Percentiles rank a stretch among this genome's conserved stretches.
phyloP scores from a whole-genome alignment of 257 asterid genomes.

The Coffea canephora region DNA sequence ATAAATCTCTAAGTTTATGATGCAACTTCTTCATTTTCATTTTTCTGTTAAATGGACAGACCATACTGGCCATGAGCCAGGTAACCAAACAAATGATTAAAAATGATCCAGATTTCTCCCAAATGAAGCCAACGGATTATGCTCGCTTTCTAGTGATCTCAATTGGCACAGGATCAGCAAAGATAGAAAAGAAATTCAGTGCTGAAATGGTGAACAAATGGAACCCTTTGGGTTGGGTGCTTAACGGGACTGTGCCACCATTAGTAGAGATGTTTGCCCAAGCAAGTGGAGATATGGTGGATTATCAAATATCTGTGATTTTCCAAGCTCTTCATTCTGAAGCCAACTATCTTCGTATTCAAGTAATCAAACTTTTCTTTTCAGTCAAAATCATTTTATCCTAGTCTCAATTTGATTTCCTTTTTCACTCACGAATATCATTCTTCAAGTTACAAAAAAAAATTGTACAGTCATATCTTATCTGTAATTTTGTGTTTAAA shows the following conservation, averaged over 20 bases:
- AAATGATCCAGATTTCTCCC: constrained; percentile 24
- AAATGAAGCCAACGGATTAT: constrained; percentile 28
- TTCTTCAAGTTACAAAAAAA: too few species aligned
- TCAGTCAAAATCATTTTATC: too few species aligned
- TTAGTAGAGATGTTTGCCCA: constrained; percentile 37
- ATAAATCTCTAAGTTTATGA: not conserved
- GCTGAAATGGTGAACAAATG: constrained; percentile 37
- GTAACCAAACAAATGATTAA: constrained; percentile 32
- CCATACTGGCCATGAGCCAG: constrained; percentile 40
- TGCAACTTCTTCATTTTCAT: not conserved
- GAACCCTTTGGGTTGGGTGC: constrained; percentile 38
- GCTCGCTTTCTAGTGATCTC: constrained; percentile 41
- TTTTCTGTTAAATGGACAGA: constrained; percentile 15
- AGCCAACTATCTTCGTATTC: constrained; percentile 48
- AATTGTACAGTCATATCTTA: too few species aligned
- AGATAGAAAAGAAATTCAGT: constrained; percentile 26
- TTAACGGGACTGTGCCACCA: constrained; percentile 28
- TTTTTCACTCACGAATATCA: too few species aligned
- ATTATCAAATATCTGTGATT: constrained; percentile 34
- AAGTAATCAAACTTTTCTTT: constrained; percentile 19
- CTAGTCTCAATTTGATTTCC: too few species aligned
- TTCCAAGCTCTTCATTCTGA: constrained; percentile 35
- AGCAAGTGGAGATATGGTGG: constrained; percentile 51
- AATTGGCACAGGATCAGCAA: constrained; percentile 44
- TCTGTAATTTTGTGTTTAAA: too few species aligned